phyloP scores from a whole-genome alignment of 2,329 filamentous ascomycete species.

The Arthrobotrys entomopaga region DNA sequence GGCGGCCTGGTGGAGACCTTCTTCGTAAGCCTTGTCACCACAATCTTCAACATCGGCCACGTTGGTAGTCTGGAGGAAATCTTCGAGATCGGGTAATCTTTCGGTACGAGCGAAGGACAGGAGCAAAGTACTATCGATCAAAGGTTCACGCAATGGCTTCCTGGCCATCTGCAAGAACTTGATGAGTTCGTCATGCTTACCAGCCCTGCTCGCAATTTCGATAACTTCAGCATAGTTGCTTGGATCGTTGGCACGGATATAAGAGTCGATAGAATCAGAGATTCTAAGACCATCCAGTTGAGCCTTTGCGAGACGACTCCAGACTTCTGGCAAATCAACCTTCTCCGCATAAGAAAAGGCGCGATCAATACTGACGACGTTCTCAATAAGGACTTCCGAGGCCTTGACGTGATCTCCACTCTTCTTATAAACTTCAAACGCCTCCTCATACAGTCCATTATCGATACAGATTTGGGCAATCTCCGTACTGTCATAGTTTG shows the following conservation, averaged over 20 bases:
- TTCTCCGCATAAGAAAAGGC: conserved; percentile 95
- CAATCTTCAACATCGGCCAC: conserved; percentile 96
- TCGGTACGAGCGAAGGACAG: conserved; percentile 94
- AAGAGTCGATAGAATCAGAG: conserved; percentile 91
- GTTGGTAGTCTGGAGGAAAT: conserved; percentile 92
- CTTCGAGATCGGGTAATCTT: conserved; percentile 90
- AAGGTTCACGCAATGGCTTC: conserved; percentile 92
- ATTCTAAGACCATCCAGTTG: conserved; percentile 95
- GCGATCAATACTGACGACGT: conserved; percentile 97
- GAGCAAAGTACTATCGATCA: conserved; percentile 91
- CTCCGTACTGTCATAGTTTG: conserved; percentile 84
- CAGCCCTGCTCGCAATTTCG: conserved; percentile 91
- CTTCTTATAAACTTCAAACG: conserved; percentile 99
- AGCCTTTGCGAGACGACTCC: conserved; percentile 98
- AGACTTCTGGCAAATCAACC: conserved; percentile 92
- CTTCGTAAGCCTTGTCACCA: conserved; percentile 96
- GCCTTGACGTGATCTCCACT: conserved; percentile 87
- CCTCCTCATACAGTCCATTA: conserved; percentile 93
- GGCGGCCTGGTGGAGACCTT: conserved; percentile 92
- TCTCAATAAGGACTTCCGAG: conserved; percentile 90
- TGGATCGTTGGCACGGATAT: conserved; percentile 93
- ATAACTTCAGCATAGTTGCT: conserved; percentile 96
- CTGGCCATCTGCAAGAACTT: conserved; percentile 97
- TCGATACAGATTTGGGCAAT: conserved; percentile 94
- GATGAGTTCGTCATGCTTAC: conserved; percentile 97